A percentile compares a stretch with the other conserved stretches of the same genome.
Conservation (phyloP, 371 early-diverging fungal genomes). For the Dichotomocladium elegans region DNA sequence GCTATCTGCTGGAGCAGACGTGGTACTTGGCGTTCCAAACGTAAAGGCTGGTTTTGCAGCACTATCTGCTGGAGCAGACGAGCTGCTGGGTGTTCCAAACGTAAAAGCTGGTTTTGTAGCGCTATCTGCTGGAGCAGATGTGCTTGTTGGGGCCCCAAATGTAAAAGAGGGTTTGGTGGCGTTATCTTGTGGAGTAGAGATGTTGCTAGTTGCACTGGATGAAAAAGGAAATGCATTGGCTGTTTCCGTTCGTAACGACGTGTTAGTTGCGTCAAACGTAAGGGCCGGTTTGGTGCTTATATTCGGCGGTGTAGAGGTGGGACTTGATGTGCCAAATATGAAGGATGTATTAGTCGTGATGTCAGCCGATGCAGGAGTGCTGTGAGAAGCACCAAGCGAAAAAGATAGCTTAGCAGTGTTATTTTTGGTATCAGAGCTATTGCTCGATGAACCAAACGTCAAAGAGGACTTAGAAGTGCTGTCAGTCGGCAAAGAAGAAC, state of each 20-base stretch:
- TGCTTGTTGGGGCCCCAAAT: conserved; percentile 10
- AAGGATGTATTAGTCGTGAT: no score
- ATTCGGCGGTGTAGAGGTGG: not conserved
- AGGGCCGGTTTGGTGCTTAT: conserved; percentile 3
- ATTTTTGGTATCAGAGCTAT: not conserved
- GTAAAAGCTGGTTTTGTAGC: not conserved
- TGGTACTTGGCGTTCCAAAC: conserved; percentile 10
- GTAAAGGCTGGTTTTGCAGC: conserved; percentile 5
- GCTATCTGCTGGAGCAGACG: not conserved
- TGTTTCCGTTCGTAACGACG: not conserved
- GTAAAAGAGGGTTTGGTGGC: conserved; percentile 5
- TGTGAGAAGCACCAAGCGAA: conserved; percentile 3
- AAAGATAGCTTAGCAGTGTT: not conserved
- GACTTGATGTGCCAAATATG: no score
- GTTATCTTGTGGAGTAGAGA: not conserved
- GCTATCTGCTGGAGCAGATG: not conserved
- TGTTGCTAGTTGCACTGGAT: not conserved
- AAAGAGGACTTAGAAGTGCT: conserved; percentile 1
- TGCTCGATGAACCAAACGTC: not conserved
- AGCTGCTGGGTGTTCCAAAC: not conserved
- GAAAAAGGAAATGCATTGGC: not conserved
- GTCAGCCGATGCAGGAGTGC: not conserved
- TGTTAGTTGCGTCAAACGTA: conserved; percentile 10
- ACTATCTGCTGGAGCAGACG: not conserved
- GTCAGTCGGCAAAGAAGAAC: no score